These are phyloP conservation scores for Capsicum chinense DNA, from an alignment of 257 asterid species.

Conservation along the genomic window DNA sequence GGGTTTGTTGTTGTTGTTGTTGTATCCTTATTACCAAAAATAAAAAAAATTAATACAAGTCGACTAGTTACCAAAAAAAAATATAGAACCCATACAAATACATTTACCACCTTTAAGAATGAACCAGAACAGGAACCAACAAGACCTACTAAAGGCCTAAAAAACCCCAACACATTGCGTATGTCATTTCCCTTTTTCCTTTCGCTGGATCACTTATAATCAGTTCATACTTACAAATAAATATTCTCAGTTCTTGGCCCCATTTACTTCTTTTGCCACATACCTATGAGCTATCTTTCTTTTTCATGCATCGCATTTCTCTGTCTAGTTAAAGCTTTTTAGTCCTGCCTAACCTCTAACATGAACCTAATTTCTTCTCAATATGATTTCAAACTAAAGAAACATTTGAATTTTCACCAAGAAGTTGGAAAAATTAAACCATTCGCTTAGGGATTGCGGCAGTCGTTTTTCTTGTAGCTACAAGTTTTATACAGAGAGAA, in stretches of 20 bases:
- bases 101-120: too few relatives aligned
- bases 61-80: too few relatives aligned
- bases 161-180: not conserved
- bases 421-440: not conserved
- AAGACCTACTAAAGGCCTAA: not conserved
- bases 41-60: too few relatives aligned
- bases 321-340: not conserved
- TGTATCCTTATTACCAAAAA: too few relatives aligned
- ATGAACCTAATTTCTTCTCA: conserved; percentile 15
- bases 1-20: too few relatives aligned
- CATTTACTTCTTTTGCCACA: conserved; percentile 5
- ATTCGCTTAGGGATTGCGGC: not conserved
- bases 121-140: not conserved
- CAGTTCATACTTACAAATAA: not conserved
- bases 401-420: not conserved
- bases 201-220: too few relatives aligned
- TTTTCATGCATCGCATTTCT: not conserved
- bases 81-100: too few relatives aligned
- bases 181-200: not conserved
- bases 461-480: not conserved
- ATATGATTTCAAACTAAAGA: not conserved
- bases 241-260: not conserved
- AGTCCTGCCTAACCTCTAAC: not conserved
- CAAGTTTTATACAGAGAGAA: not conserved
- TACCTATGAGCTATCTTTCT: not conserved